Base-by-base conservation (phyloP, 208 protist species). In the Leishmania braziliensis region DNA sequence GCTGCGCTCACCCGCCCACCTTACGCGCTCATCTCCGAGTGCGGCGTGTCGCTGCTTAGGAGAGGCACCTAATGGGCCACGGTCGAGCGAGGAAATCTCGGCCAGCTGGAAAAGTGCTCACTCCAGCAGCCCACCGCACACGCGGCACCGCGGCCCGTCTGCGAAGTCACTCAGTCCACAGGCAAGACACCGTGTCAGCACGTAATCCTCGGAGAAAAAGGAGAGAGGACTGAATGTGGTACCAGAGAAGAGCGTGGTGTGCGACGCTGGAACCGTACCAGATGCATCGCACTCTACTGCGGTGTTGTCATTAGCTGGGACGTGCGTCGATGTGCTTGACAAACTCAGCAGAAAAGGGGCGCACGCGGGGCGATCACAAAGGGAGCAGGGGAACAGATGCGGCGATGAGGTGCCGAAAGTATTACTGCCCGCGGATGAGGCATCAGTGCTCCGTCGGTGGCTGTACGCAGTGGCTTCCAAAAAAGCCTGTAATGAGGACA, bases 181-280 rank as follows among this genome's bases (percentile, higher is more conserved):
- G 33, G 76, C 53, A 36, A 83, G 54, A 56, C 94, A 97, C 6
- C 86, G 87, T 62, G 89, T 91, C 69, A 96, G 50, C 29, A 95
- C 90, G 62, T 86, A 84, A 10, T 91, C 78, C 56, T 88, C 62
- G 18, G 92, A 87, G 43, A 92, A 90, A 75, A 96, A 81, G 26
- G 86, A 91, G 54, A 97, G 77, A 2, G 91, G 87, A n/a, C 79
- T 84, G 74, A 97, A 95, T 33, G 90, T 95, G 26, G 62, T 89
- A 3, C 87, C 86, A n/a, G 92, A 96, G 77, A 97, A 97, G 33
- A 94, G 68, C 18, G 90, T 95, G 1, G 91, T 89, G 82, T 97
- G 94, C 36, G 70, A 51, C 36, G 63, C 62, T 56, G 53, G 46
- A 26, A 62, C 16, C 20, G 75, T 20, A 29, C 1, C 46, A 29